Evolutionary conservation across 208 protist genomes (phyloP).

Genomic region (Acanthamoeba quina): DNA sequence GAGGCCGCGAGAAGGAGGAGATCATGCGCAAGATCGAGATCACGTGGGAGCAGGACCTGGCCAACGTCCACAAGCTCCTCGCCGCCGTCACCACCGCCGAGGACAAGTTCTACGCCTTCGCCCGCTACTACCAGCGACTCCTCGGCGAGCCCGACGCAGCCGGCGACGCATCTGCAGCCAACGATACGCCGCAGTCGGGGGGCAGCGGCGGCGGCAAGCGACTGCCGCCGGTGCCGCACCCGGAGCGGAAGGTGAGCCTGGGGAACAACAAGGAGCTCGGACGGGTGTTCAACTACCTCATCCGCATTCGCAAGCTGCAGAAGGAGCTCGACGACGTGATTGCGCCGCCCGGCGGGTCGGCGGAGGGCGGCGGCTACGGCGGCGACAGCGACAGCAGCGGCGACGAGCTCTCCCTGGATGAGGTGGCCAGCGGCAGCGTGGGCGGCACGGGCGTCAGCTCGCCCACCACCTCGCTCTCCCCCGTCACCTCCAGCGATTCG

Average conservation of each 20-base stretch:
- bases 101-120: conserved; percentile 44
- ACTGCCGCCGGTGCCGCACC: background rate
- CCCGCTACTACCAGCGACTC: background rate
- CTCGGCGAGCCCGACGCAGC: background rate
- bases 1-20: background rate
- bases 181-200: background rate
- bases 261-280: conserved; percentile 17
- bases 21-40: background rate
- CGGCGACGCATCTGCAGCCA: background rate
- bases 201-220: background rate
- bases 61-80: background rate
- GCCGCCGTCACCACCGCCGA: background rate
- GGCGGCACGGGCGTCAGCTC: background rate
- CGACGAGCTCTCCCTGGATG: conserved; percentile 6
- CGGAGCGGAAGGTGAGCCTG: background rate
- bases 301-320: conserved; percentile 35
- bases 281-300: conserved; percentile 18
- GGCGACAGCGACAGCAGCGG: background rate
- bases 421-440: background rate
- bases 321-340: conserved; percentile 40
- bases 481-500: background rate
- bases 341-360: background rate
- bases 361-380: too few species aligned
- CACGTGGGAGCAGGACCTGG: conserved; percentile 9
- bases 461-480: background rate